These are phyloP conservation scores for Perkinsus chesapeaki DNA, from an alignment of 169 alveolate genomes.

Conservation along the genomic window DNA sequence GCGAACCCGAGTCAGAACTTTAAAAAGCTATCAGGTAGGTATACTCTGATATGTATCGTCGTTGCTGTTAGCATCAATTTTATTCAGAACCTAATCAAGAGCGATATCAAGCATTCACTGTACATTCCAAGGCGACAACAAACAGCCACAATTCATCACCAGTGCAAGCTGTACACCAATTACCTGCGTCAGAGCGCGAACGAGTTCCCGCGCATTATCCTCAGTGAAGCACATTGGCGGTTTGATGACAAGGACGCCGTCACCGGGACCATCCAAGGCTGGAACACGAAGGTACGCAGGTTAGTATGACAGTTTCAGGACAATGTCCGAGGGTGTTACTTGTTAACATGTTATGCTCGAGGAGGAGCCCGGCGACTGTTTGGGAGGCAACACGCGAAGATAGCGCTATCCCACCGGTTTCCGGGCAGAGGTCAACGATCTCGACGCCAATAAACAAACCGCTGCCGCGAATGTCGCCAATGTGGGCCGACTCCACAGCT, in stretches of 20 bases:
- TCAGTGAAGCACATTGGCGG: constrained; percentile 21
- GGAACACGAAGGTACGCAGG: background rate
- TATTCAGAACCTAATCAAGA: background rate
- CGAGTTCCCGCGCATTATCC: constrained; percentile 10
- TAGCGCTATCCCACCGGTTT: background rate
- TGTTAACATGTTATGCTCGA: background rate
- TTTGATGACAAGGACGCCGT: background rate
- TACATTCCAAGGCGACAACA: background rate
- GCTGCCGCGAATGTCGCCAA: constrained; percentile 18
- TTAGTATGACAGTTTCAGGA: background rate
- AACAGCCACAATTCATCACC: too few species aligned
- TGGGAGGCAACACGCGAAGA: background rate
- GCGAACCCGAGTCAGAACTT: background rate
- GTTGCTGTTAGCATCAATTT: background rate
- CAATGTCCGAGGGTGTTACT: background rate
- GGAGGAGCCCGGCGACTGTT: constrained; percentile 10
- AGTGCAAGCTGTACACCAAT: too few species aligned
- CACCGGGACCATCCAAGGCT: background rate
- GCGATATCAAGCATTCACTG: background rate
- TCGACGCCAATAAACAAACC: constrained; percentile 19
- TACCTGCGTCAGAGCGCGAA: background rate
- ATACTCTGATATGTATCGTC: background rate
- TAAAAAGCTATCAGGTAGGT: background rate
- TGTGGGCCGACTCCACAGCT: background rate
- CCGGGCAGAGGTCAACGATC: constrained; percentile 1